Base-by-base conservation (phyloP, 2,329 filamentous ascomycete species). In the Aspergillus sp. region DNA sequence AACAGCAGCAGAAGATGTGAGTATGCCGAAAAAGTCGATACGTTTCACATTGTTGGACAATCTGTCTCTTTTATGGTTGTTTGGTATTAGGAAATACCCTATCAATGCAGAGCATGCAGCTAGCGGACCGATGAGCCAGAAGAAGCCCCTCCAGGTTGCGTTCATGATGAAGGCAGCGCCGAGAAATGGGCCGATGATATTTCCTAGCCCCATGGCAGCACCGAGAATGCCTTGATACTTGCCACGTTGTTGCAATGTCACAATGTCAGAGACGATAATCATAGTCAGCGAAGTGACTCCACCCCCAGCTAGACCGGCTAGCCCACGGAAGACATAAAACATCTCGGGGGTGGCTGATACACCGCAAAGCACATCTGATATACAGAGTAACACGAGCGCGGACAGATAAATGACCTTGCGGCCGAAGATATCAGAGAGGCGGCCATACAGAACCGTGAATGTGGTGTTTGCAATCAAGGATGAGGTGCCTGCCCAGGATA, bases 401-500 rank as follows among this genome's bases (percentile, higher is more conserved):
- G 76, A 77, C 3, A 88, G 66, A 52, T 84, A 82, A 5, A 88
- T 77, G 7, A 79, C 76, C 67, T 87, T 88, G 17, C 85, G 79
- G 19, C 84, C 84, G 50, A 87, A 80, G 1, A 87, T 82, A 68
- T 87, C 84, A 0, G 84, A 86, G 3, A 87, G 65, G 2, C 84
- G 79, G 19, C 86, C 85, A 66, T 88, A 88, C 0, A 89, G 77
- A 57, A 87, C 84, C 61, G 86, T 85, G 62, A 88, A 88, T 31
- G 83, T 81, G 0, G 86, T 87, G 54, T 83, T 85, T 3, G 86
- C 84, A 4, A 91, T 80, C 6, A 91, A 76, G 62, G 89, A 91
- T 15, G 84, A 85, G 4, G 88, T 90, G 2, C 87, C 88, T 11
- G 86, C 82, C 88, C 87, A 90, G 66, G 90, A 90, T 49, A 87